Percentiles rank a stretch among this genome's conserved stretches.
phyloP scores from a whole-genome alignment of 805 yeast genomes.

The Suhomyces tanzawaensis region DNA sequence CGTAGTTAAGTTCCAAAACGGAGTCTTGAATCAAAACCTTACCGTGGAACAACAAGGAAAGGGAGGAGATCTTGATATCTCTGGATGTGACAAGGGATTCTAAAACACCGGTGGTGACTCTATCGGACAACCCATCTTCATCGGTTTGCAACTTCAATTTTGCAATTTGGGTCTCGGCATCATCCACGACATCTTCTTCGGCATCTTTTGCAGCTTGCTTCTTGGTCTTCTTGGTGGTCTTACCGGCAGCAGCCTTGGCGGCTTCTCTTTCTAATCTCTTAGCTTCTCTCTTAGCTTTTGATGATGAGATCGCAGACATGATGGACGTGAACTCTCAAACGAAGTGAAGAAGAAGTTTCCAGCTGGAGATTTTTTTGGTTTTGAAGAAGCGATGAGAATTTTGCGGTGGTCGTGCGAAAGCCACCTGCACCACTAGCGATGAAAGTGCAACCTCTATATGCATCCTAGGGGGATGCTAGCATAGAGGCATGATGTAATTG shows the following conservation, averaged over 20 bases:
- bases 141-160: constrained; percentile 91
- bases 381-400: constrained; percentile 4
- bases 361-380: constrained; percentile 1
- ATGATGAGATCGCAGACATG: constrained; percentile 66
- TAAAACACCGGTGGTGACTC: constrained; percentile 97
- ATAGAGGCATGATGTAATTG: no score
- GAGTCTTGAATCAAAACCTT: constrained; percentile 94
- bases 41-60: constrained; percentile 94
- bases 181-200: constrained; percentile 52
- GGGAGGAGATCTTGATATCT: constrained; percentile 88
- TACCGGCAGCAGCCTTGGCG: constrained; percentile 59
- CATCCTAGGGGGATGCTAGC: no score
- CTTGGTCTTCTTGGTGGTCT: constrained; percentile 63
- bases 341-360: neutral
- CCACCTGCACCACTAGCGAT: neutral
- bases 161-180: constrained; percentile 71
- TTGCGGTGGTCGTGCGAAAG: neutral
- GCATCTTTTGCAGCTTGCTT: constrained; percentile 55
- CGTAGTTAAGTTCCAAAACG: constrained; percentile 87
- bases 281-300: constrained; percentile 98
- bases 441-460: no score
- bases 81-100: constrained; percentile 86
- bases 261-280: constrained; percentile 70
- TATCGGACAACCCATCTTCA: constrained; percentile 89
- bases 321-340: neutral